Conservation (phyloP, 495 filamentous ascomycete species). For the Daldinia grandis region DNA sequence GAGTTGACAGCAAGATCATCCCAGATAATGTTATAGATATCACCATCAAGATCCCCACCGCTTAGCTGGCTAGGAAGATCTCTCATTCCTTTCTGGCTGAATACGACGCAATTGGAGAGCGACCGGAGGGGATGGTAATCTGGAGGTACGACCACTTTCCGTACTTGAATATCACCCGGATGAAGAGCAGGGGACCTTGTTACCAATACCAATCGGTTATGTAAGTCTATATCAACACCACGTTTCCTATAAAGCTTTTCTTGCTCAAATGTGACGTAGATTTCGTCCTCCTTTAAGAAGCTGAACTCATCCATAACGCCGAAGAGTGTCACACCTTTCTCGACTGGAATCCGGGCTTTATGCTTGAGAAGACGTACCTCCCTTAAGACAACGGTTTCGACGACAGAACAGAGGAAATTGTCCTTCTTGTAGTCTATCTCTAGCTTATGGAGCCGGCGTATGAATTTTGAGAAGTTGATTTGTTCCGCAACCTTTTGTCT, state of each 20-base stretch:
- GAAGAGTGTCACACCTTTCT: slow-evolving; percentile 73
- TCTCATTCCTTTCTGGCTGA: slow-evolving; percentile 71
- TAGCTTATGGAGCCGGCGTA: slow-evolving; percentile 61
- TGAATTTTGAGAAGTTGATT: slow-evolving; percentile 65
- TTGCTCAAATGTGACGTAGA: slow-evolving; percentile 65
- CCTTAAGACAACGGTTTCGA: slow-evolving; percentile 71
- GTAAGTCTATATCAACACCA: slow-evolving; percentile 29
- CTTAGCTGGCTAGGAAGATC: slow-evolving; percentile 80
- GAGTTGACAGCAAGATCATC: slow-evolving; percentile 56
- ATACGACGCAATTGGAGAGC: slow-evolving; percentile 78
- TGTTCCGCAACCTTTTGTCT: slow-evolving; percentile 61
- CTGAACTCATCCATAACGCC: slow-evolving; percentile 87
- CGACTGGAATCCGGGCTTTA: slow-evolving; percentile 74
- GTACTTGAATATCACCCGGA: slow-evolving; percentile 79
- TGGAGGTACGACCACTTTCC: slow-evolving; percentile 62
- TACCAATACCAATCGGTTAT: slow-evolving; percentile 55
- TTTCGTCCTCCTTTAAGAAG: slow-evolving; percentile 68
- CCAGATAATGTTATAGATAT: slow-evolving; percentile 79
- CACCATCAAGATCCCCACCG: slow-evolving; percentile 86
- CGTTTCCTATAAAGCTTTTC: slow-evolving; percentile 15
- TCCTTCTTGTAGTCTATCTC: slow-evolving; percentile 70
- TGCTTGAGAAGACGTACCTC: slow-evolving; percentile 78
- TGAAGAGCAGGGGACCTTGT: slow-evolving; percentile 80
- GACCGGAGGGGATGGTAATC: slow-evolving; percentile 63
- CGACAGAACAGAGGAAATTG: slow-evolving; percentile 66